Evolutionary conservation across 495 filamentous ascomycete species (phyloP).

Genomic region (Tuber umbilicatum): DNA sequence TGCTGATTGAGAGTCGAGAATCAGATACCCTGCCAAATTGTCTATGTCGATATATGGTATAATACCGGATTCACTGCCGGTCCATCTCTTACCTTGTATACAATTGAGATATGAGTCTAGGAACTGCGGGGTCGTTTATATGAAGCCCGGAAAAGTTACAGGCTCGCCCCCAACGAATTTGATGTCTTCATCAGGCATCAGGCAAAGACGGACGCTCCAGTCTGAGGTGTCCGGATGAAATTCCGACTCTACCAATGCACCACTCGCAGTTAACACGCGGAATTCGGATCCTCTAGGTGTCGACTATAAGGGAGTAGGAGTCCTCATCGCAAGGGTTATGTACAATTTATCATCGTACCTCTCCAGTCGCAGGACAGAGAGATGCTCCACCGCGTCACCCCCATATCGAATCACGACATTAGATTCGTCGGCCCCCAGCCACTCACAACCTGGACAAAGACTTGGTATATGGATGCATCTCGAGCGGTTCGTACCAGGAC

Average conservation of each 20-base stretch:
- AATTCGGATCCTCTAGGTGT: background rate
- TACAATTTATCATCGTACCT: background rate
- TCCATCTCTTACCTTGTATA: too few species aligned
- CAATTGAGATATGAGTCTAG: background rate
- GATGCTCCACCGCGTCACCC: background rate
- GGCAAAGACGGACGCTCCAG: background rate
- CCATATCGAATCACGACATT: background rate
- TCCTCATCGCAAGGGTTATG: background rate
- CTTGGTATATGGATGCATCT: background rate
- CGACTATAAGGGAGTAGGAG: background rate
- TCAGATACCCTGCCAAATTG: background rate
- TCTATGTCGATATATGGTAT: background rate
- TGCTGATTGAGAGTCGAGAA: background rate
- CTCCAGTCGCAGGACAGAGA: background rate
- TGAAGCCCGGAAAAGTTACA: background rate
- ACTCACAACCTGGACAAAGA: background rate
- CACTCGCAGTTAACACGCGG: background rate
- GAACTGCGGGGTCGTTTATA: background rate
- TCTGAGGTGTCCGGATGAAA: background rate
- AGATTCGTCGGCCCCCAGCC: background rate
- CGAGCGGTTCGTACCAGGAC: background rate
- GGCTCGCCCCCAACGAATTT: background rate
- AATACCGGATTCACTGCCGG: too few species aligned
- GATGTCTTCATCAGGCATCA: background rate
- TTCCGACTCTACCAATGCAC: background rate